Percentiles rank a stretch among this genome's conserved stretches.
Evolutionary conservation across 2,329 filamentous ascomycete genomes (phyloP).

Genomic region (Furcasterigmium sp.): DNA sequence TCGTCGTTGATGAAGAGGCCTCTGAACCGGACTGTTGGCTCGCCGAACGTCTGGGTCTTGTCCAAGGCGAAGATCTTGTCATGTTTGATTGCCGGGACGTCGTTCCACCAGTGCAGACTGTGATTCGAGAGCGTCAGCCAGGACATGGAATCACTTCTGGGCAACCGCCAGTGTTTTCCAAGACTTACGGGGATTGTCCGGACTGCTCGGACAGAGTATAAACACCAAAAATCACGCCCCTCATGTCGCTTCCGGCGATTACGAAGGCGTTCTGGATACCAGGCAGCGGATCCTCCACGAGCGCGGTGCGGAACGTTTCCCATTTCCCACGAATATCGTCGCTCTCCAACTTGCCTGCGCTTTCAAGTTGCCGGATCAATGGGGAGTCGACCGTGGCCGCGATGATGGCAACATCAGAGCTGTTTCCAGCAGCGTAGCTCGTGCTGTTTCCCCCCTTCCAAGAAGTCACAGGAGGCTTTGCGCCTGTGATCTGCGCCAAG

Average conservation of each 20-base stretch:
- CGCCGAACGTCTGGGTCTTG: constrained; percentile 27
- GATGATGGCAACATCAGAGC: constrained; percentile 2
- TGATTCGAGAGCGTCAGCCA: too few species aligned
- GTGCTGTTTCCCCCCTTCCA: constrained; percentile 4
- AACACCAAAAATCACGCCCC: constrained; percentile 55
- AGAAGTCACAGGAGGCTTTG: constrained; percentile 2
- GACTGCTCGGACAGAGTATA: constrained; percentile 58
- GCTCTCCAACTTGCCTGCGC: constrained; percentile 14
- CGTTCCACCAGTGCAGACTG: constrained; percentile 55
- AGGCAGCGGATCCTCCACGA: constrained; percentile 41
- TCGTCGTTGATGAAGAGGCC: constrained; percentile 59
- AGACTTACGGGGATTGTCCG: constrained; percentile 45
- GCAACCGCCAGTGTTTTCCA: not conserved
- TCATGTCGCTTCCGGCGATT: constrained; percentile 52
- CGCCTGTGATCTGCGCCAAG: constrained; percentile 6
- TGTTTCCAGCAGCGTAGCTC: not conserved
- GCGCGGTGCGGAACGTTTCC: constrained; percentile 47
- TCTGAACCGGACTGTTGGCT: constrained; percentile 53
- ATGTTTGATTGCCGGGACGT: constrained; percentile 43
- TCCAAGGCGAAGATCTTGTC: constrained; percentile 40
- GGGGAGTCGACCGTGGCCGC: constrained; percentile 12
- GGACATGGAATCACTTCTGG: too few species aligned
- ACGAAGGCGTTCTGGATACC: constrained; percentile 39
- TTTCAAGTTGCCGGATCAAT: constrained; percentile 11
- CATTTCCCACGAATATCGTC: constrained; percentile 36